A percentile compares a stretch with the other conserved stretches of the same genome.
phyloP scores from a whole-genome alignment of 2,329 filamentous ascomycete genomes.

The Trichoderma koningiopsis region DNA sequence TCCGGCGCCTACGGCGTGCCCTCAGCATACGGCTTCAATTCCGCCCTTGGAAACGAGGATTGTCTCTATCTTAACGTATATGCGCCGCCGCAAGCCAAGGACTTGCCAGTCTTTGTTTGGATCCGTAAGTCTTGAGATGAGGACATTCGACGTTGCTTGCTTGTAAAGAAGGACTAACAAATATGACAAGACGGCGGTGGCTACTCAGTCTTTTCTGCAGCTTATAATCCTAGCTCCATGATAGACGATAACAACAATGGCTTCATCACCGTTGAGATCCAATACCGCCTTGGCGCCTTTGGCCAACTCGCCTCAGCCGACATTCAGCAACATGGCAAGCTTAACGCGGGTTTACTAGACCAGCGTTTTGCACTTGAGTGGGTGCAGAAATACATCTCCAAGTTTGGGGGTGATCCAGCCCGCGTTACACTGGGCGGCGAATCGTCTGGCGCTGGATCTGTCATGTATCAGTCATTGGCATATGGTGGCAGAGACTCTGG shows the following conservation, averaged over 20 bases:
- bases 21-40: constrained; percentile 29
- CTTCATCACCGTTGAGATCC: constrained; percentile 45
- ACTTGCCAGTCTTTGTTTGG: constrained; percentile 50
- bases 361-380: constrained; percentile 55
- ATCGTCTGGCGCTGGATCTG: constrained; percentile 55
- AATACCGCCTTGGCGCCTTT: constrained; percentile 44
- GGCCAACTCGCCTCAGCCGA: constrained; percentile 51
- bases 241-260: constrained; percentile 36
- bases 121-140: constrained; percentile 35
- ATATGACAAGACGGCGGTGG: constrained; percentile 38
- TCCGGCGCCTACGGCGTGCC: constrained; percentile 38
- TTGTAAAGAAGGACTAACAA: neutral
- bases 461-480: constrained; percentile 51
- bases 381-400: constrained; percentile 53
- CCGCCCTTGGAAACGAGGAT: constrained; percentile 43
- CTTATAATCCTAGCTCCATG: constrained; percentile 32
- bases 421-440: constrained; percentile 58
- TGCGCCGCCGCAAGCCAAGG: constrained; percentile 43
- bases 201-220: constrained; percentile 37
- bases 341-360: constrained; percentile 57
- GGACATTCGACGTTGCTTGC: neutral
- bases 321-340: constrained; percentile 37
- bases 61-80: constrained; percentile 51
- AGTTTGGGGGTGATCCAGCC: constrained; percentile 54
- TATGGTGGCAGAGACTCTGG: constrained; percentile 44